Evolutionary conservation across 495 filamentous ascomycete species (phyloP).

Genomic region (Parathielavia appendiculata): DNA sequence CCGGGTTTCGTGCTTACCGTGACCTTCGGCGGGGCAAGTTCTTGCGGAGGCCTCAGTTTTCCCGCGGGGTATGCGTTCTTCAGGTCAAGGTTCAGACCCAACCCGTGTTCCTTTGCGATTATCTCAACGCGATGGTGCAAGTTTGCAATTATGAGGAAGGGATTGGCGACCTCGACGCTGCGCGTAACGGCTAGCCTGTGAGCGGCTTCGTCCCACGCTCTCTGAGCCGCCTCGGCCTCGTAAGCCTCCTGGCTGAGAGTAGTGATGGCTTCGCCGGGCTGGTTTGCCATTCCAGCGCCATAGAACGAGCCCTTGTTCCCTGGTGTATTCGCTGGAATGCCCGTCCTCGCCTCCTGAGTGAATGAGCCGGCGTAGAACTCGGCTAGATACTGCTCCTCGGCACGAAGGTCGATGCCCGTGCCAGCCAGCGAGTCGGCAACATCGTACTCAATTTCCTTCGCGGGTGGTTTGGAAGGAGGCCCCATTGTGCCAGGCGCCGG

Average conservation of each 20-base stretch:
- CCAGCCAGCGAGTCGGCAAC: slow-evolving; percentile 71
- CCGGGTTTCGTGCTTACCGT: slow-evolving; percentile 36
- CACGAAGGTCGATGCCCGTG: slow-evolving; percentile 76
- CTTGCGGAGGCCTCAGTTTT: slow-evolving; percentile 45
- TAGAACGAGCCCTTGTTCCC: slow-evolving; percentile 49
- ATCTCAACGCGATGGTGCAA: slow-evolving; percentile 50
- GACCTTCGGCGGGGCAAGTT: slow-evolving; percentile 41
- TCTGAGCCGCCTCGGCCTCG: slow-evolving; percentile 42
- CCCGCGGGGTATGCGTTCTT: slow-evolving; percentile 43
- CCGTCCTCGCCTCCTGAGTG: slow-evolving; percentile 35
- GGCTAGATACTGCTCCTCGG: slow-evolving; percentile 71
- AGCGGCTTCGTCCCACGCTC: slow-evolving; percentile 45
- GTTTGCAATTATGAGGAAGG: slow-evolving; percentile 38
- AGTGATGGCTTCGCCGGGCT: slow-evolving; percentile 45
- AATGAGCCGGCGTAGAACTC: slow-evolving; percentile 47
- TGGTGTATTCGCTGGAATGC: slow-evolving; percentile 46
- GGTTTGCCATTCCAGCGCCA: slow-evolving; percentile 55
- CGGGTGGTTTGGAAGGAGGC: slow-evolving; percentile 69
- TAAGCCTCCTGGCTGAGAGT: slow-evolving; percentile 48
- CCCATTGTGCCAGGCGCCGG: slow-evolving; percentile 58
- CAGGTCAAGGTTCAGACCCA: slow-evolving; percentile 50
- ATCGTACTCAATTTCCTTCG: slow-evolving; percentile 61
- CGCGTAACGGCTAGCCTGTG: slow-evolving; percentile 38
- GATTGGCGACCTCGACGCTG: slow-evolving; percentile 42
- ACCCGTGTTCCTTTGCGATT: slow-evolving; percentile 54